Evolutionary conservation across 148 eudicot genomes (phyloP).

Genomic region (Rhododendron ferrugineum): DNA sequence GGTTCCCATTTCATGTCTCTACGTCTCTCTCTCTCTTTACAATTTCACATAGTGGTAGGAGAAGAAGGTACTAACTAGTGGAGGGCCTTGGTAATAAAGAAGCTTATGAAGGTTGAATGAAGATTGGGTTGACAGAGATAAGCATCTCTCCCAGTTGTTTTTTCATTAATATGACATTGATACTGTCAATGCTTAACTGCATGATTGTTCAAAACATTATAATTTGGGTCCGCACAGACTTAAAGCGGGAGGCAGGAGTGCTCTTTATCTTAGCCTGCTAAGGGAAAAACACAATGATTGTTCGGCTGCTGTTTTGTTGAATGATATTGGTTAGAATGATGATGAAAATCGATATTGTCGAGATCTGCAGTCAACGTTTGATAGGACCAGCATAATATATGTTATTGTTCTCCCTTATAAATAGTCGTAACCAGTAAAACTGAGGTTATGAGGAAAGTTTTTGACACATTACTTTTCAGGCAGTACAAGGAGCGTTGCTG

Average conservation of each 20-base stretch:
- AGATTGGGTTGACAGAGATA: not conserved
- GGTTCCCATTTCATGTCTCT: too few species aligned
- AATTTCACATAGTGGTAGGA: not conserved
- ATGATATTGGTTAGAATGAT: not conserved
- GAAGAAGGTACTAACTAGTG: not conserved
- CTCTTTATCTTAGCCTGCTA: not conserved
- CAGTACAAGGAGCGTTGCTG: conserved; percentile 73
- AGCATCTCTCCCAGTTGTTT: not conserved
- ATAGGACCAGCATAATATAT: not conserved
- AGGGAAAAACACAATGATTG: not conserved
- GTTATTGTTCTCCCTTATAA: not conserved
- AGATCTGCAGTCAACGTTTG: not conserved
- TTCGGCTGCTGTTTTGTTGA: not conserved
- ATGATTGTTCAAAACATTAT: not conserved
- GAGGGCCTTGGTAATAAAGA: not conserved
- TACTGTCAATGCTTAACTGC: not conserved
- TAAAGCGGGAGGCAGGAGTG: not conserved
- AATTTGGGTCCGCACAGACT: not conserved
- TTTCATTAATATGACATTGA: not conserved
- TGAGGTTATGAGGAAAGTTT: not conserved
- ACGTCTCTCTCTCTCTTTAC: too few species aligned
- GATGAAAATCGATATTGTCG: not conserved
- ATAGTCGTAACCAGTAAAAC: not conserved
- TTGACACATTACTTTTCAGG: conserved; percentile 39
- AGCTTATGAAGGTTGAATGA: not conserved